phyloP scores from a whole-genome alignment of 306 rosid genomes.

The Mimosa bimucronata region DNA sequence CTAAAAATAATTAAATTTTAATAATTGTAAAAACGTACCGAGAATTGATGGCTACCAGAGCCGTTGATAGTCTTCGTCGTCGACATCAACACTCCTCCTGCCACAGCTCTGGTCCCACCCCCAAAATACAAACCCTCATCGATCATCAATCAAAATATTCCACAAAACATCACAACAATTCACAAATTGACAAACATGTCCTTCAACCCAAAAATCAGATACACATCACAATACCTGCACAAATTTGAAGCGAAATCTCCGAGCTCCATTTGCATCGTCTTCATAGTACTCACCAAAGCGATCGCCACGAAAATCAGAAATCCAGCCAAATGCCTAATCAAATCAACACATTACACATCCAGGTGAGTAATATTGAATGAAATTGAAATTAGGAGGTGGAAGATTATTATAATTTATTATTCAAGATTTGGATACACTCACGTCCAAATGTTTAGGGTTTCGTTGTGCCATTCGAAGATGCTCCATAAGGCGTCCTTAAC shows the following conservation, averaged over 20 bases:
- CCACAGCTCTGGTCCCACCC: slow-evolving; percentile 49
- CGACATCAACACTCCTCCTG: slow-evolving; percentile 34
- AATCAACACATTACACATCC: too few relatives aligned
- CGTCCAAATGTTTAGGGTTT: slow-evolving; percentile 94
- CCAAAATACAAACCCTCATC: neutral
- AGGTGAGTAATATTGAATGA: too few relatives aligned
- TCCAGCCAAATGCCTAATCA: slow-evolving; percentile 71
- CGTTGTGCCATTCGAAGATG: slow-evolving; percentile 85
- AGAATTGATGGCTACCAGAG: slow-evolving; percentile 36
- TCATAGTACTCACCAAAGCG: slow-evolving; percentile 54
- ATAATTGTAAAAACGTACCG: slow-evolving; percentile 45
- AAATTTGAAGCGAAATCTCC: slow-evolving; percentile 52
- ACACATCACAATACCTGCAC: slow-evolving; percentile 48
- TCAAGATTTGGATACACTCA: slow-evolving; percentile 40
- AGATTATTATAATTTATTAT: too few relatives aligned
- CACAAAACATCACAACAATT: neutral
- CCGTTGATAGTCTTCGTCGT: slow-evolving; percentile 42
- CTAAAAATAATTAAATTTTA: too few relatives aligned
- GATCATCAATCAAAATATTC: neutral
- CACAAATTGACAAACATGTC: slow-evolving; percentile 15
- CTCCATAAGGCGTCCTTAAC: slow-evolving; percentile 71
- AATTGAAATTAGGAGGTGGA: too few relatives aligned
- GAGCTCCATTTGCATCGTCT: slow-evolving; percentile 23
- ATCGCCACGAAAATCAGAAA: slow-evolving; percentile 69
- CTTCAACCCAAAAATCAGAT: neutral